phyloP scores from a whole-genome alignment of 2,329 filamentous ascomycete species.

The Lecanoromycetidae sp. region DNA sequence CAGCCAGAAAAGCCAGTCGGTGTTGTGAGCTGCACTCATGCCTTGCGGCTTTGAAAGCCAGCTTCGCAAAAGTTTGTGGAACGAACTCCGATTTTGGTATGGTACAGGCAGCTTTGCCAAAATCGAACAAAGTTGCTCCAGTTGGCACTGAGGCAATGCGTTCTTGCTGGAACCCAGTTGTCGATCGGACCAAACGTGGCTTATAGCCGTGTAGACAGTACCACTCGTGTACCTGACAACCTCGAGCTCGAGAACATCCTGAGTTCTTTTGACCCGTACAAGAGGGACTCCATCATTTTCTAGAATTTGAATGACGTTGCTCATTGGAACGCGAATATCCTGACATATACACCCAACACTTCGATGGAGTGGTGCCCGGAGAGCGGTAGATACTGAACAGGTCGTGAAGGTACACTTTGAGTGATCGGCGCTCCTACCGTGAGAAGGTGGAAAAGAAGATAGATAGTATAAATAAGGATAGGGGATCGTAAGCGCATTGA shows the following conservation, averaged over 20 bases:
- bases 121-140: neutral
- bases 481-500: neutral
- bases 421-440: neutral
- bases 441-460: neutral
- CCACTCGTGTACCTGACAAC: neutral
- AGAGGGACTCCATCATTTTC: neutral
- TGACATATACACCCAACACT: neutral
- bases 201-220: neutral
- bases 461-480: neutral
- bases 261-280: neutral
- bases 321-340: neutral
- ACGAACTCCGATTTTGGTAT: too few species aligned
- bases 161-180: neutral
- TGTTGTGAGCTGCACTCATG: neutral
- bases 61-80: too few species aligned
- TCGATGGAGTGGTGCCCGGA: neutral
- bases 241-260: neutral
- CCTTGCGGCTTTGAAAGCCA: neutral
- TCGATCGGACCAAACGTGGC: neutral
- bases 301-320: neutral
- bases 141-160: neutral
- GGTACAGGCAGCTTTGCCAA: neutral
- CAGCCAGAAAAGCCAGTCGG: neutral
- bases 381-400: neutral
- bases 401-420: neutral